Conservation (phyloP, 768 basidiomycete genomes). For the Dentipellis sp. region DNA sequence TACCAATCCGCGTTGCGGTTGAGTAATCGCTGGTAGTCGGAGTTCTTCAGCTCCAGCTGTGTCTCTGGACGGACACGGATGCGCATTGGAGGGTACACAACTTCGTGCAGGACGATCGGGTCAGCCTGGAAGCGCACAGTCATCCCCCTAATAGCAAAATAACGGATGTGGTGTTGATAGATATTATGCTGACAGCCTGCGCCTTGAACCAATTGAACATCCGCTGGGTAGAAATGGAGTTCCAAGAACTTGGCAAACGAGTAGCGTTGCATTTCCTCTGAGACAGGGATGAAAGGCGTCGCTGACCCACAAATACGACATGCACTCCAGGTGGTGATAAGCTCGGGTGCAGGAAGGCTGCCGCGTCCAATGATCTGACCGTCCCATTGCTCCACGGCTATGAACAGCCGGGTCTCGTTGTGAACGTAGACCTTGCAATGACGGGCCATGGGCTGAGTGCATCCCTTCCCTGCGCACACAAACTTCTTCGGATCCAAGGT, state of each 20-base stretch:
- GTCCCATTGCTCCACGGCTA: constrained; percentile 87
- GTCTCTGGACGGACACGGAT: constrained; percentile 82
- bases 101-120: constrained; percentile 71
- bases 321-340: constrained; percentile 85
- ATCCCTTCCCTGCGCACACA: constrained; percentile 75
- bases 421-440: constrained; percentile 93
- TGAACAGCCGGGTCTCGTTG: constrained; percentile 70
- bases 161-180: constrained; percentile 86
- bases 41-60: constrained; percentile 83
- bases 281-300: constrained; percentile 82
- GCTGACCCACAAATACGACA: constrained; percentile 73
- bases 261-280: constrained; percentile 87
- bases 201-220: constrained; percentile 75
- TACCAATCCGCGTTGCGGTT: constrained; percentile 70
- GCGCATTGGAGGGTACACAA: constrained; percentile 81
- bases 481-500: constrained; percentile 61
- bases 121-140: constrained; percentile 86
- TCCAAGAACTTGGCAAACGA: constrained; percentile 97
- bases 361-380: constrained; percentile 58
- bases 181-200: constrained; percentile 93
- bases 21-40: constrained; percentile 76
- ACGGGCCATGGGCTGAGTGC: constrained; percentile 67
- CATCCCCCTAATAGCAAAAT: constrained; percentile 78
- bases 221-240: constrained; percentile 89
- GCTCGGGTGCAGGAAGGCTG: constrained; percentile 53